Percentiles rank a stretch among this genome's conserved stretches.
Evolutionary conservation across 2,329 filamentous ascomycete genomes (phyloP).

Genomic region (Calonectria leucothoes): DNA sequence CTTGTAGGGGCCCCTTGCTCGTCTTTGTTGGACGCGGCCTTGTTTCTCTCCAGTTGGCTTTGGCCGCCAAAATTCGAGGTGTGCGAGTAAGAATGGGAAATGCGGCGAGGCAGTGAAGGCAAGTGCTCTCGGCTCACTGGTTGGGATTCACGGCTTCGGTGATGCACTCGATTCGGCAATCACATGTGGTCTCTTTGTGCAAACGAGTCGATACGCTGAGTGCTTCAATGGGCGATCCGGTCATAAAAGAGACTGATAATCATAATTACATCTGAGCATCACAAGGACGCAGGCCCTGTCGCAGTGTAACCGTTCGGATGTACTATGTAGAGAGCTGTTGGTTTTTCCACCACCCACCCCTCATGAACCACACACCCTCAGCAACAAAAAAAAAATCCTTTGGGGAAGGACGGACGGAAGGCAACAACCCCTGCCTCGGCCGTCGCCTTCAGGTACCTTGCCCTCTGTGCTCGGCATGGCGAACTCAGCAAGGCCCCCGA

Average conservation of each 20-base stretch:
- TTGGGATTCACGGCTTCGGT: background rate
- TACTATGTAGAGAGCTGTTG: constrained; percentile 29
- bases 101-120: background rate
- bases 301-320: constrained; percentile 15
- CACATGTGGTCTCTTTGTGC: background rate
- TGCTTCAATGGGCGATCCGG: background rate
- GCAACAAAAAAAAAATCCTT: constrained; percentile 38
- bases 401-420: constrained; percentile 40
- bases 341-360: constrained; percentile 28
- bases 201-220: background rate
- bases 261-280: background rate
- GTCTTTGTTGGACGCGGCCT: background rate
- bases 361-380: constrained; percentile 26
- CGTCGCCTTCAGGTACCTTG: background rate
- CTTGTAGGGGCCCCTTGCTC: background rate
- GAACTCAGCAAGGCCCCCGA: constrained; percentile 26
- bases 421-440: background rate
- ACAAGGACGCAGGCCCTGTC: background rate
- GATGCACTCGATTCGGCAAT: background rate
- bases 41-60: background rate
- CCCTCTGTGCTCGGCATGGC: background rate
- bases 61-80: background rate
- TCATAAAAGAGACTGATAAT: background rate
- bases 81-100: constrained; percentile 13
- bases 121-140: background rate